These are phyloP conservation scores for Xylariomycetidae sp. DNA, from an alignment of 2,329 filamentous ascomycete species.

Conservation along the genomic window DNA sequence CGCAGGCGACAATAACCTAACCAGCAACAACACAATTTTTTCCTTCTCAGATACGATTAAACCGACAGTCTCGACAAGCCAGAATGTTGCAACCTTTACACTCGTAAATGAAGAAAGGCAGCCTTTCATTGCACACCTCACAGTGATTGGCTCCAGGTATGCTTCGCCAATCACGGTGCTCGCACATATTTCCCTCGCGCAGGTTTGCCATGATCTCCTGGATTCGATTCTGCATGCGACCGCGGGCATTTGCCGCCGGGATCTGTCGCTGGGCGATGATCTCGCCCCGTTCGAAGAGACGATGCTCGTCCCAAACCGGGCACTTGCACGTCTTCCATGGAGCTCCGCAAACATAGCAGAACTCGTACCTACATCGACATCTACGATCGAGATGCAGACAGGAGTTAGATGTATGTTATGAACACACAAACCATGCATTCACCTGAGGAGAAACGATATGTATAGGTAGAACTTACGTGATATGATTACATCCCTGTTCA, in stretches of 20 bases:
- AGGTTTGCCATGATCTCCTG: too few relatives aligned
- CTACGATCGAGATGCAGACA: conserved; percentile 23
- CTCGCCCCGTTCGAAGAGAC: conserved; percentile 6
- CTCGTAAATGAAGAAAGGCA: conserved; percentile 4
- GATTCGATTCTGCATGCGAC: neutral
- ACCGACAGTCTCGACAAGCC: conserved; percentile 3
- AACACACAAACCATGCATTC: neutral
- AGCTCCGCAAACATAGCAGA: conserved; percentile 14
- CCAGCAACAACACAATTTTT: neutral
- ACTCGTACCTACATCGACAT: conserved; percentile 42
- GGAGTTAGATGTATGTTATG: neutral
- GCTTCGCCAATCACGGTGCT: conserved; percentile 1
- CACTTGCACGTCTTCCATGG: conserved; percentile 32
- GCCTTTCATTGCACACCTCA: conserved; percentile 4
- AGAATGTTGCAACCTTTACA: conserved; percentile 2
- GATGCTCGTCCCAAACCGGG: conserved; percentile 35
- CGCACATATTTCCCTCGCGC: neutral
- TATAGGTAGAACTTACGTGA: conserved; percentile 40
- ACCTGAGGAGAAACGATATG: neutral
- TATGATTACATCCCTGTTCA: conserved; percentile 48
- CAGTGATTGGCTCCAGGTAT: neutral
- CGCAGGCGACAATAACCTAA: too few relatives aligned
- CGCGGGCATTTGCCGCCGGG: conserved; percentile 1
- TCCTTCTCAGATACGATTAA: neutral
- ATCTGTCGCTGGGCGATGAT: conserved; percentile 7